Base-by-base conservation (phyloP, 1,284 basidiomycete species). In the Termitomyces sp. region DNA sequence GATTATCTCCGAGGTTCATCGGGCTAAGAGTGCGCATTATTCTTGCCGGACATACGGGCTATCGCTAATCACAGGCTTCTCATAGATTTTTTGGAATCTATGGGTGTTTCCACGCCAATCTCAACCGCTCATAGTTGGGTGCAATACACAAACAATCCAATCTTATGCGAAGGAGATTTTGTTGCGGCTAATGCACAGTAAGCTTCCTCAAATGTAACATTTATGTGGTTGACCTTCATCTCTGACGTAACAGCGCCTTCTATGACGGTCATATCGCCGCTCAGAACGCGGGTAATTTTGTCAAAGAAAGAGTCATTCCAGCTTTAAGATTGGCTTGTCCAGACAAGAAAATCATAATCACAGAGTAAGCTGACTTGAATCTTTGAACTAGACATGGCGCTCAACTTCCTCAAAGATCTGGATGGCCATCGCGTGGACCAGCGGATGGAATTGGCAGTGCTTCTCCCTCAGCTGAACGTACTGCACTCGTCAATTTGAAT, bases 181-280 rank as follows among this genome's bases (percentile, higher is more conserved):
- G 65, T 67, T 30, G 70, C 64, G 9, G 70, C 68, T 7, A 73
- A 73, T 59, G 71, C 70, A 8, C 69, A 72, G 71, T 72, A 13
- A 40, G 48, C 9, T 21, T 28, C 10, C 10, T 39, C 7, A 2
- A 10, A 50, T 66, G 57, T 12, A 3, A 46, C 15, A 13, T 45
- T 12, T 31, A 5, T 7, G 15, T 5, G 28, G 12, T 28, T 46
- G 15, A 9, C 33, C 19, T 19, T 30, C 21, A 36, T 31, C 28
- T n/a, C 21, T 15, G 21, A 24, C 24, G 10, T 40, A 15, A 39
- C 49, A 66, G 70, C 51, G 68, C 68, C 17, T 71, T 69, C 61
- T 71, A 60, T 53, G 70, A 71, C 43, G 63, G 62, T 10, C 57
- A 61, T 30, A 48, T 58, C 15, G 53, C 57, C 2, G 64, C 68